A percentile compares a stretch with the other conserved stretches of the same genome.
Evolutionary conservation across 2,329 filamentous ascomycete genomes (phyloP).

Genomic region (Fusarium newnesense): DNA sequence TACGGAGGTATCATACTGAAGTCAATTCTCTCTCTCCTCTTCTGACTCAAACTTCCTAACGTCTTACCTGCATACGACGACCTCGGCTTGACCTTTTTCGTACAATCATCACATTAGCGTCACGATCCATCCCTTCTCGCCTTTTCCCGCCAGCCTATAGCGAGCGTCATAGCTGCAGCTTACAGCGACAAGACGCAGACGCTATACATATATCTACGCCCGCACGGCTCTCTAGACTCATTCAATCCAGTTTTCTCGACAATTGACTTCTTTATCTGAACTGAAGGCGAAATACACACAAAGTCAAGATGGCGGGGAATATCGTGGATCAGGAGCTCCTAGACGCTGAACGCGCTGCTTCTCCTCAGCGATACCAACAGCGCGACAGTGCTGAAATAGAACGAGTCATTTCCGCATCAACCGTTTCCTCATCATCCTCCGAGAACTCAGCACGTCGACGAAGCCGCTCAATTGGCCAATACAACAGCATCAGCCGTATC

Average conservation of each 20-base stretch:
- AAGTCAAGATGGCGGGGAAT: conserved; percentile 56
- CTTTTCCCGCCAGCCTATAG: conserved; percentile 18
- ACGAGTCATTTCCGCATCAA: conserved; percentile 64
- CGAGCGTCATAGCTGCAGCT: conserved; percentile 42
- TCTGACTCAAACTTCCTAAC: neutral
- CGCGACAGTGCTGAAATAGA: conserved; percentile 67
- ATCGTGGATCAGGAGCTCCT: conserved; percentile 64
- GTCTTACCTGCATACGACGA: conserved; percentile 8
- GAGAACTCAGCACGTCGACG: conserved; percentile 42
- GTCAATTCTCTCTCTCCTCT: conserved; percentile 1
- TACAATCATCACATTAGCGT: conserved; percentile 24
- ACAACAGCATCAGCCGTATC: conserved; percentile 67
- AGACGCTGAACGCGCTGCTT: conserved; percentile 66
- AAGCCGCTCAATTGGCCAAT: conserved; percentile 38
- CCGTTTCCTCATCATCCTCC: conserved; percentile 61
- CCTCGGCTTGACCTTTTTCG: conserved; percentile 17
- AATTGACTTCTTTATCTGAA: neutral
- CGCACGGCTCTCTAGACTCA: neutral
- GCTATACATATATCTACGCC: conserved; percentile 18
- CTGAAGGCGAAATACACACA: neutral
- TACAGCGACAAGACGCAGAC: conserved; percentile 1
- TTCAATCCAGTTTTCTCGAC: neutral
- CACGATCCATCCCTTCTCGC: conserved; percentile 14
- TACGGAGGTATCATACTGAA: neutral
- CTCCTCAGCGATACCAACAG: conserved; percentile 51